Base-by-base conservation (phyloP, 805 yeast genomes). In the Ogataea trehaloabstinens region DNA sequence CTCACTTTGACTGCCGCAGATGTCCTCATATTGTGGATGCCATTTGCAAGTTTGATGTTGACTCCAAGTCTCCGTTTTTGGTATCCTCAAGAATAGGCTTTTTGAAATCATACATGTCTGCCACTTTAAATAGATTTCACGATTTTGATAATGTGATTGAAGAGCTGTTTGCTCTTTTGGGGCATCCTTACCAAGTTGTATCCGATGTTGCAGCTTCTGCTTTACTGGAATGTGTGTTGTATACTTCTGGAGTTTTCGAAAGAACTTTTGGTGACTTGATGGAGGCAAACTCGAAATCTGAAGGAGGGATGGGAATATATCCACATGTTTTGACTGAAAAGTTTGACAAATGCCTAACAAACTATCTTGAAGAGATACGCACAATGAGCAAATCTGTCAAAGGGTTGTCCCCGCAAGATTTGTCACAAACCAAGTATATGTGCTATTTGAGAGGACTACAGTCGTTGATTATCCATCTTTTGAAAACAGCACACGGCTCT, bases 101-200 rank as follows among this genome's bases (percentile, higher is more conserved):
- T 51, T 53, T 84, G 31, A 70, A 76, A 38, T 65, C 80, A 8
- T 60, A 54, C 35, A 35, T 62, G 41, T 46, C 56, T 1, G 46
- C 61, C 4, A 33, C 42, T 2, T 30, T 50, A 34, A 56, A 60
- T 35, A 71, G 75, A 42, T 74, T 73, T 38, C 76, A 77, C 13
- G 60, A 70, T 18, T 66, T 77, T n/a, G 75, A 70, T 6, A 60
- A 58, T 2, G 42, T 73, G 3, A 51, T 78, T 17, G 51, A 69
- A 0, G 58, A 73, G 45, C 63, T 82, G 42, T 64, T 78, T 49
- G 58, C 58, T 1, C 67, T 74, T 21, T 57, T 83, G 28, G 68
- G 74, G 31, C 89, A 86, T 55, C 82, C 85, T 5, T 85, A 85
- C 55, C 82, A 80, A 40, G 76, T 78, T 8, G 89, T 90, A 5